Percentiles rank a stretch among this genome's conserved stretches.
Evolutionary conservation across 1,284 basidiomycete genomes (phyloP).

Genomic region (Cryptococcus depauperatus): DNA sequence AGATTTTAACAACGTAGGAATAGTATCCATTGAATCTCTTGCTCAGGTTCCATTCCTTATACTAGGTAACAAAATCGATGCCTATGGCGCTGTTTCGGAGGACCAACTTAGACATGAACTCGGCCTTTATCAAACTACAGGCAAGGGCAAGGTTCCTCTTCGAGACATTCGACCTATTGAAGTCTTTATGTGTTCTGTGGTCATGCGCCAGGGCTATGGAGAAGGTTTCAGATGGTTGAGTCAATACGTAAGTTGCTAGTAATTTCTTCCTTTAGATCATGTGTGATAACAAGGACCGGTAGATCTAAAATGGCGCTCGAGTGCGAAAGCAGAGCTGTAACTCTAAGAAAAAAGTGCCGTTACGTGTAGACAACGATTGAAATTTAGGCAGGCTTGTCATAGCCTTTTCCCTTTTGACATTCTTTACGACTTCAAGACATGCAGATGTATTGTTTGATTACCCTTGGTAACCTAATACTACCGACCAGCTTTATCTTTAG

Average conservation of each 20-base stretch:
- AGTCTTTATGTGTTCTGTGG: constrained; percentile 99
- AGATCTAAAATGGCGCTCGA: constrained; percentile 3
- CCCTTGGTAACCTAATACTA: neutral
- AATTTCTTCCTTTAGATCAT: neutral
- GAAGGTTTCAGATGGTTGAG: constrained; percentile 99
- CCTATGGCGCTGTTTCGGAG: constrained; percentile 93
- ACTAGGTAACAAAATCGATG: constrained; percentile 99
- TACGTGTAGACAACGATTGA: neutral
- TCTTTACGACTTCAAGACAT: neutral
- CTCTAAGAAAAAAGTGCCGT: neutral
- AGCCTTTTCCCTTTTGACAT: neutral
- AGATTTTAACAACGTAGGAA: neutral
- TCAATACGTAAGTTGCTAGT: constrained; percentile 78
- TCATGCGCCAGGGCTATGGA: constrained; percentile 97
- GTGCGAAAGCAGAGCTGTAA: neutral
- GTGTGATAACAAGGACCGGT: neutral
- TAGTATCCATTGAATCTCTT: constrained; percentile 72
- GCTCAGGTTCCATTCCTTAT: constrained; percentile 96
- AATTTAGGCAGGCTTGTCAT: neutral
- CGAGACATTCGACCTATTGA: constrained; percentile 97
- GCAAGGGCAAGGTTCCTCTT: constrained; percentile 97
- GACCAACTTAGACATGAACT: constrained; percentile 93
- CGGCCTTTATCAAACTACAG: constrained; percentile 96
- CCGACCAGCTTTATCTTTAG: neutral
- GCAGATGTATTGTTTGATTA: constrained; percentile 1